Base-by-base conservation (phyloP, 352 stramenopile genomes). In the Globisporangium ultimum region DNA sequence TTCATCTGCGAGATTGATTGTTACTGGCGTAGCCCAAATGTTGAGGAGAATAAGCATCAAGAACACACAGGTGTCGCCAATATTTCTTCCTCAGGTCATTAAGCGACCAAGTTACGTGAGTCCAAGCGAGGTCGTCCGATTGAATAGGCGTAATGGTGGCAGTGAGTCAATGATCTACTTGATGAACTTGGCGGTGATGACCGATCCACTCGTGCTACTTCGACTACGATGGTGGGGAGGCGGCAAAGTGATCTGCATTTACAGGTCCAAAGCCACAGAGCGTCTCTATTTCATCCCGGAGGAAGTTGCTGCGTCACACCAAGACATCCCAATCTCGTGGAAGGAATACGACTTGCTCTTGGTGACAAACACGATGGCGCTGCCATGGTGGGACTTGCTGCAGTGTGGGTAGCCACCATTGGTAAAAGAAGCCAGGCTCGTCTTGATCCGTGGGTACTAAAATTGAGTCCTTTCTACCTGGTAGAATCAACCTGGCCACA, bases 111-210 rank as follows among this genome's bases (percentile, higher is more conserved):
- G 28, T 36, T 10, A 10, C 28, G 41, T 18, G 18, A 28, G 32
- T 8, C 8, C n/a, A 34, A 48, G 3, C 40, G 53, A 15, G n/a
- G 13, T 51, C 28, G 18, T 32, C 15, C 24, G 13, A 21, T 17
- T 51, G 40, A 28, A 32, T 20, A 18, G 43, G 17, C 45, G 54
- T 8, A 38, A 11, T 28, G 8, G 20, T 14, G 51, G 59, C 21
- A 14, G 36, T 2, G 36, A 64, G 52, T 58, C 58, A 10, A 40
- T 59, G 14, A 18, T 64, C 11, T 53, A 43, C 42, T 38, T 64
- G 42, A 64, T 55, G 51, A 60, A 64, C n/a, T 9, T 64, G 3
- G 24, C 51, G 1, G 43, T 49, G 49, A 52, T 64, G 51, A 60
- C 58, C 0, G 48, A 54, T n/a, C 58, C 58, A 6, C 21, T 70